Evolutionary conservation across 306 rosid species (phyloP).

Genomic region (Delonix regia): DNA sequence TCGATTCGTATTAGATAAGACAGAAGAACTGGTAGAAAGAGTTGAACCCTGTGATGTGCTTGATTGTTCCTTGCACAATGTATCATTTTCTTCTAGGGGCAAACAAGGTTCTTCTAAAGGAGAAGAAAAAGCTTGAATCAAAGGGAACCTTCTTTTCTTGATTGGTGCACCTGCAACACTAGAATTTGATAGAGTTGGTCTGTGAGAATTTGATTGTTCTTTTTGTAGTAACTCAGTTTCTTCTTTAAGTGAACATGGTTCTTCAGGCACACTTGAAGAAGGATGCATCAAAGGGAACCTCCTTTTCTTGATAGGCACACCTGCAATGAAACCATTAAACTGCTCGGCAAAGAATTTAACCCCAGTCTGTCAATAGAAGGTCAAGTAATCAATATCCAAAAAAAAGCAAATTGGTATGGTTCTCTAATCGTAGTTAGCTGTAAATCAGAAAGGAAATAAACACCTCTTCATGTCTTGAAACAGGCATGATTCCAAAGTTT

Average conservation of each 20-base stretch:
- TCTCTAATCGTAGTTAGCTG: constrained; percentile 60
- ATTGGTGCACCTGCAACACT: constrained; percentile 54
- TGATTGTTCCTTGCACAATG: constrained; percentile 40
- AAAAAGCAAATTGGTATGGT: constrained; percentile 45
- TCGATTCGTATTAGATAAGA: constrained; percentile 48
- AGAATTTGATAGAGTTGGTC: constrained; percentile 49
- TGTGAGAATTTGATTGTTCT: constrained; percentile 54
- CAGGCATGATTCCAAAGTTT: constrained; percentile 68
- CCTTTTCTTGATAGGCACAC: constrained; percentile 96
- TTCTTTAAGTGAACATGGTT: constrained; percentile 38
- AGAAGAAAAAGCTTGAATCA: constrained; percentile 38
- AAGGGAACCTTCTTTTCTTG: constrained; percentile 53
- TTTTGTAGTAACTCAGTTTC: constrained; percentile 50
- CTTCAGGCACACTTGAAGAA: constrained; percentile 66
- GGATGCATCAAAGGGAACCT: constrained; percentile 61
- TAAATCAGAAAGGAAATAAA: constrained; percentile 57
- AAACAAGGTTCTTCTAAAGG: constrained; percentile 35
- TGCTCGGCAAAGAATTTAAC: constrained; percentile 64
- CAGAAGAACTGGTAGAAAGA: constrained; percentile 49
- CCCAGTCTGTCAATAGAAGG: constrained; percentile 83
- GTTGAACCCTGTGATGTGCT: constrained; percentile 56
- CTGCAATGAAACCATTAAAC: constrained; percentile 74
- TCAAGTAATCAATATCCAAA: constrained; percentile 64
- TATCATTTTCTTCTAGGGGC: constrained; percentile 32
- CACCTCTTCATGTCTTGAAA: constrained; percentile 88